These are phyloP conservation scores for Globisporangium emineosum DNA, from an alignment of 352 stramenopile genomes.

Conservation along the genomic window DNA sequence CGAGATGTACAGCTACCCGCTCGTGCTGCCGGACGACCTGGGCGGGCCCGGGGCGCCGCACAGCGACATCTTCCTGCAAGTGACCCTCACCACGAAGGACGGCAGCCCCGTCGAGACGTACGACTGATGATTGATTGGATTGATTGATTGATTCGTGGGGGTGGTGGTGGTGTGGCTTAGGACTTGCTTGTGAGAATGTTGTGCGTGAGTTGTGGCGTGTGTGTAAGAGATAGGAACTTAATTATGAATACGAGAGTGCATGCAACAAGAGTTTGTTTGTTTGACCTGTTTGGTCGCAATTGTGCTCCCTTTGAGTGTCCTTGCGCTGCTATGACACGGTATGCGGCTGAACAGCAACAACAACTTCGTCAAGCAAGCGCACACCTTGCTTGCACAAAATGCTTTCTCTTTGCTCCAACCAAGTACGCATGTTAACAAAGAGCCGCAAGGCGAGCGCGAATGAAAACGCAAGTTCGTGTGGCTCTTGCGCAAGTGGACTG, in stretches of 20 bases:
- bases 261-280: not conserved
- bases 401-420: too few relatives aligned
- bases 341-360: too few relatives aligned
- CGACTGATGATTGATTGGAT: conserved; percentile 19
- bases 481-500: not conserved
- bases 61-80: conserved; percentile 65
- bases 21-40: conserved; percentile 60
- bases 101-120: conserved; percentile 42
- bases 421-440: not conserved
- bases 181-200: not conserved
- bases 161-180: not conserved
- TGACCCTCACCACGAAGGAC: conserved; percentile 49
- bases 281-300: too few relatives aligned
- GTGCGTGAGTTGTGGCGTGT: not conserved
- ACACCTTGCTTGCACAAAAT: too few relatives aligned
- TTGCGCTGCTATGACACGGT: too few relatives aligned
- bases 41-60: conserved; percentile 37
- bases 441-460: not conserved
- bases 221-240: not conserved
- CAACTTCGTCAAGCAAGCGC: not conserved
- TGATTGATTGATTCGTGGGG: not conserved
- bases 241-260: not conserved
- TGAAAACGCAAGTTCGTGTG: not conserved
- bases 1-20: conserved; percentile 68
- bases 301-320: too few relatives aligned